Percentiles rank a stretch among this genome's conserved stretches.
phyloP scores from a whole-genome alignment of 2,329 filamentous ascomycete genomes.

The Malbranchea cinnamomea region DNA sequence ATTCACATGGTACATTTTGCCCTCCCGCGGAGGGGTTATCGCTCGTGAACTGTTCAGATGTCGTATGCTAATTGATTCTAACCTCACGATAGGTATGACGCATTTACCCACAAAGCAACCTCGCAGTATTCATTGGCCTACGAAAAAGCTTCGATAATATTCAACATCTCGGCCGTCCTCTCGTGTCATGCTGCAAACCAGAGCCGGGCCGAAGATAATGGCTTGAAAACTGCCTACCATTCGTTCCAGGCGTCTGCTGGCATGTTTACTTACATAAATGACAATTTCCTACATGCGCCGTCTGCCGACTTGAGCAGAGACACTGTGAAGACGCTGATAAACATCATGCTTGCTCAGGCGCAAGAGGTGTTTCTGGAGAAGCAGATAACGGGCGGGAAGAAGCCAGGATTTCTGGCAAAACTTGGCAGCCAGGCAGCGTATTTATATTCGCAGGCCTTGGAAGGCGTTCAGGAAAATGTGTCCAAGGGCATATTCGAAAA shows the following conservation, averaged over 20 bases:
- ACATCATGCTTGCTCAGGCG: constrained; percentile 83
- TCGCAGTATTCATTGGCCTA: constrained; percentile 93
- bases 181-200: constrained; percentile 92
- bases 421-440: constrained; percentile 81
- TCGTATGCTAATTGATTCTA: constrained; percentile 5
- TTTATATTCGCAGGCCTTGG: constrained; percentile 72
- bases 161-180: constrained; percentile 95
- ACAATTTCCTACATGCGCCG: constrained; percentile 95
- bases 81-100: constrained; percentile 64
- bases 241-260: constrained; percentile 95
- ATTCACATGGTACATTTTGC: constrained; percentile 68
- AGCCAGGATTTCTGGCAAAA: constrained; percentile 80
- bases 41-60: not conserved
- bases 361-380: constrained; percentile 98
- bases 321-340: constrained; percentile 87
- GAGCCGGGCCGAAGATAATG: constrained; percentile 78
- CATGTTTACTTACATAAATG: constrained; percentile 99
- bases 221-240: constrained; percentile 92
- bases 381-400: constrained; percentile 84
- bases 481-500: constrained; percentile 86
- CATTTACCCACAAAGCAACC: constrained; percentile 97
- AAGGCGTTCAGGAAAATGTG: constrained; percentile 86
- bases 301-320: constrained; percentile 92
- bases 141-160: constrained; percentile 97
- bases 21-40: not conserved